Evolutionary conservation across 2,329 filamentous ascomycete species (phyloP).

Genomic region (Gliomastix tumulicola): DNA sequence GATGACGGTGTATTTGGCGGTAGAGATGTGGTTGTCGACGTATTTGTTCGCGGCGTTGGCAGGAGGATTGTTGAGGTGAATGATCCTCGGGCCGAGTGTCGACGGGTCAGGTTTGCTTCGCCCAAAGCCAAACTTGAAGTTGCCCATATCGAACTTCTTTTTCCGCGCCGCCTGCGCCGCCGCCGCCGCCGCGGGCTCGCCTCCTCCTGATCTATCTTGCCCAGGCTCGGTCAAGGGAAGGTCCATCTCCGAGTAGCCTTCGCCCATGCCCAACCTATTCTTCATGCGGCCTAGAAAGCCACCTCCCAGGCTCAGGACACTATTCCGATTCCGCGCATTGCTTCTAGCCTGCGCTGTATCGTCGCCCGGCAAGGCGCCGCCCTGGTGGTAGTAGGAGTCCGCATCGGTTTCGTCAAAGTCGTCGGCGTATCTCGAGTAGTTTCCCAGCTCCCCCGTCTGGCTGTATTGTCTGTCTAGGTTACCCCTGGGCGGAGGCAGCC

Average conservation of each 20-base stretch:
- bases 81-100: conserved; percentile 83
- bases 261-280: conserved; percentile 81
- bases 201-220: conserved; percentile 22
- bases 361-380: conserved; percentile 53
- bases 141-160: conserved; percentile 61
- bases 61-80: conserved; percentile 92
- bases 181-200: conserved; percentile 29
- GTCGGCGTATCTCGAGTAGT: conserved; percentile 87
- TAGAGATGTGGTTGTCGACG: conserved; percentile 94
- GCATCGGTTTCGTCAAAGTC: conserved; percentile 77
- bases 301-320: conserved; percentile 78
- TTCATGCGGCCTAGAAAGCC: conserved; percentile 83
- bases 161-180: conserved; percentile 31
- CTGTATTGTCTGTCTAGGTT: conserved; percentile 49
- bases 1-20: conserved; percentile 90
- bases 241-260: conserved; percentile 96
- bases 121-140: conserved; percentile 91
- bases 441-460: conserved; percentile 76
- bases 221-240: conserved; percentile 79
- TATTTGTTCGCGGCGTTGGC: conserved; percentile 88
- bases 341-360: conserved; percentile 30
- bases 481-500: conserved; percentile 27
- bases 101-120: conserved; percentile 80
- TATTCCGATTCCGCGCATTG: conserved; percentile 73
- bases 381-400: conserved; percentile 76